phyloP scores from a whole-genome alignment of 2,329 filamentous ascomycete genomes.

The Claviceps paspali region DNA sequence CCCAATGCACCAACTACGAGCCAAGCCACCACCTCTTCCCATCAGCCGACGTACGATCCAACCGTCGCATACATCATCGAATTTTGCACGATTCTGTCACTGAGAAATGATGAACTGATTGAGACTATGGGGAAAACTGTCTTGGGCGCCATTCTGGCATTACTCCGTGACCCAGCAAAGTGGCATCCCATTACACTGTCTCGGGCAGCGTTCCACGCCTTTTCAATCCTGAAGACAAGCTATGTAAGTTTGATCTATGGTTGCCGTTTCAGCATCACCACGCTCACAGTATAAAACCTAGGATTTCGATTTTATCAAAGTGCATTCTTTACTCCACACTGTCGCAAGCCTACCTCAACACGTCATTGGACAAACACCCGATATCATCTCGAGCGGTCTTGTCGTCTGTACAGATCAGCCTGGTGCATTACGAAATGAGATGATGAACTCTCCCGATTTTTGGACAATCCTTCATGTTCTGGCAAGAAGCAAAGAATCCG shows the following conservation, averaged over 20 bases:
- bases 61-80: constrained; percentile 83
- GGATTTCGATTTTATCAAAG: constrained; percentile 83
- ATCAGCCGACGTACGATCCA: constrained; percentile 67
- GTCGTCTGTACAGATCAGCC: constrained; percentile 65
- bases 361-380: constrained; percentile 58
- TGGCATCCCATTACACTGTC: constrained; percentile 76
- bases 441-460: constrained; percentile 93
- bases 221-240: constrained; percentile 67
- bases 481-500: constrained; percentile 52
- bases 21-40: constrained; percentile 13
- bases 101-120: constrained; percentile 61
- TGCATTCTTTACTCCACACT: constrained; percentile 78
- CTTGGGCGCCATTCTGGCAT: constrained; percentile 62
- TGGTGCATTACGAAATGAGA: constrained; percentile 69
- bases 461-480: constrained; percentile 79
- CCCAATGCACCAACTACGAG: constrained; percentile 45
- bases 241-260: constrained; percentile 46
- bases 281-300: constrained; percentile 22
- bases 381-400: constrained; percentile 64
- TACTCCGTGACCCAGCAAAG: constrained; percentile 64
- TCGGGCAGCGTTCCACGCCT: constrained; percentile 71
- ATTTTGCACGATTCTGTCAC: constrained; percentile 66
- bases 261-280: neutral
- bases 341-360: constrained; percentile 78
- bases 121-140: constrained; percentile 62